These are phyloP conservation scores for Pestalotiopsis fici DNA, from an alignment of 2,329 filamentous ascomycete species.

Conservation along the genomic window DNA sequence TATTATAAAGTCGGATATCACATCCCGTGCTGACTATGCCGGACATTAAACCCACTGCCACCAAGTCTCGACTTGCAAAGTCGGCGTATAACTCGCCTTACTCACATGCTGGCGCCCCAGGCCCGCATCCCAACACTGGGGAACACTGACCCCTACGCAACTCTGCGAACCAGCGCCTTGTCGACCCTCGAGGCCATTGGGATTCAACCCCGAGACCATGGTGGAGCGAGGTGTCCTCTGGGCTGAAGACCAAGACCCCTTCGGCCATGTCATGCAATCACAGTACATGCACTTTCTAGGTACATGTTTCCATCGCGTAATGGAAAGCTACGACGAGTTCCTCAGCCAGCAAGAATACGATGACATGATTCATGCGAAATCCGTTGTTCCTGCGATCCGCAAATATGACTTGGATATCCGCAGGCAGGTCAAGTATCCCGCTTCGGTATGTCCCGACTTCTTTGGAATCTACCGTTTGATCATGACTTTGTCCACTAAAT, in stretches of 20 bases:
- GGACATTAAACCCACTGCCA: background rate
- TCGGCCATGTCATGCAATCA: constrained; percentile 24
- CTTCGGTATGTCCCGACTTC: background rate
- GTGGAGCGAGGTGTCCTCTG: constrained; percentile 21
- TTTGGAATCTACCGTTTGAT: too few relatives aligned
- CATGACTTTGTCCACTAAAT: background rate
- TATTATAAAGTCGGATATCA: background rate
- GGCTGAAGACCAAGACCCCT: constrained; percentile 27
- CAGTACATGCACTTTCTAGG: constrained; percentile 23
- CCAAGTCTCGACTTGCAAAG: background rate
- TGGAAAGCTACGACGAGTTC: constrained; percentile 25
- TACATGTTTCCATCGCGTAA: constrained; percentile 19
- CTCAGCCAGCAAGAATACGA: constrained; percentile 23
- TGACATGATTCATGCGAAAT: constrained; percentile 20
- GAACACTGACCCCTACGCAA: constrained; percentile 11
- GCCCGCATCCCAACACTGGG: background rate
- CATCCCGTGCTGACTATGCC: background rate
- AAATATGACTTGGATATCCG: constrained; percentile 21
- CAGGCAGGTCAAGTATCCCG: constrained; percentile 10
- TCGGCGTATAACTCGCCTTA: background rate
- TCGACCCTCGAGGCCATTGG: constrained; percentile 18
- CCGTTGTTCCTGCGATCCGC: constrained; percentile 18
- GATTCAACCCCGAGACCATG: constrained; percentile 16
- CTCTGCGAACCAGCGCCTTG: constrained; percentile 15
- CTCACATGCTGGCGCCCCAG: background rate